phyloP scores from a whole-genome alignment of 2,329 filamentous ascomycete genomes.

The Fusarium clavum region DNA sequence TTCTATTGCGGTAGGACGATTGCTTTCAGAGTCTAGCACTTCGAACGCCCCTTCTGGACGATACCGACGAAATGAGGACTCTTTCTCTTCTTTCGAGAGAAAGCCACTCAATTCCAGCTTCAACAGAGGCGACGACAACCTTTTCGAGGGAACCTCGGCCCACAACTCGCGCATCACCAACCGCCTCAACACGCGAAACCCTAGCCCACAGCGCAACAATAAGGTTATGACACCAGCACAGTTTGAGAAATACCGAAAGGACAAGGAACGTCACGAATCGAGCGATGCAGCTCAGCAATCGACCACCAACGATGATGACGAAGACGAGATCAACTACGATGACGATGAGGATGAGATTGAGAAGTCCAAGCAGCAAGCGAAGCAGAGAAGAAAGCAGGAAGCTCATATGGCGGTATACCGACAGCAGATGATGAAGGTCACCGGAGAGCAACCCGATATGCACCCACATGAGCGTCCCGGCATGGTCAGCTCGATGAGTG shows the following conservation, averaged over 20 bases:
- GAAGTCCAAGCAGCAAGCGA: constrained; percentile 76
- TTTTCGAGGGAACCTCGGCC: constrained; percentile 63
- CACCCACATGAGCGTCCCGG: constrained; percentile 62
- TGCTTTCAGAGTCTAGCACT: constrained; percentile 51
- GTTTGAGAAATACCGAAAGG: constrained; percentile 83
- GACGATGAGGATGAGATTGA: constrained; percentile 85
- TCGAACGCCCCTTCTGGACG: constrained; percentile 37
- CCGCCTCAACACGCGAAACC: constrained; percentile 51
- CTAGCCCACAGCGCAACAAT: constrained; percentile 65
- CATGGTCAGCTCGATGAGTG: constrained; percentile 69
- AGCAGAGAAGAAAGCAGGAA: constrained; percentile 87
- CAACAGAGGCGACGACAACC: constrained; percentile 64
- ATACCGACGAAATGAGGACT: constrained; percentile 58
- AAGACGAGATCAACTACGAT: constrained; percentile 70
- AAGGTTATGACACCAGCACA: constrained; percentile 93
- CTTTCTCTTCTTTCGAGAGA: constrained; percentile 49
- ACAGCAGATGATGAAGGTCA: constrained; percentile 97
- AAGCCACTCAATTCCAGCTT: constrained; percentile 48
- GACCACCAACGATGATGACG: constrained; percentile 69
- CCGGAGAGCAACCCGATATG: constrained; percentile 69
- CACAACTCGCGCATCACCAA: constrained; percentile 54
- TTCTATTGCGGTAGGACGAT: constrained; percentile 62
- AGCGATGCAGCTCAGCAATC: constrained; percentile 57
- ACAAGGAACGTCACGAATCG: constrained; percentile 71
- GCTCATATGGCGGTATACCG: constrained; percentile 90